These are phyloP conservation scores for Musa beccarii DNA, from an alignment of 176 grass and related monocot species.

Conservation along the genomic window DNA sequence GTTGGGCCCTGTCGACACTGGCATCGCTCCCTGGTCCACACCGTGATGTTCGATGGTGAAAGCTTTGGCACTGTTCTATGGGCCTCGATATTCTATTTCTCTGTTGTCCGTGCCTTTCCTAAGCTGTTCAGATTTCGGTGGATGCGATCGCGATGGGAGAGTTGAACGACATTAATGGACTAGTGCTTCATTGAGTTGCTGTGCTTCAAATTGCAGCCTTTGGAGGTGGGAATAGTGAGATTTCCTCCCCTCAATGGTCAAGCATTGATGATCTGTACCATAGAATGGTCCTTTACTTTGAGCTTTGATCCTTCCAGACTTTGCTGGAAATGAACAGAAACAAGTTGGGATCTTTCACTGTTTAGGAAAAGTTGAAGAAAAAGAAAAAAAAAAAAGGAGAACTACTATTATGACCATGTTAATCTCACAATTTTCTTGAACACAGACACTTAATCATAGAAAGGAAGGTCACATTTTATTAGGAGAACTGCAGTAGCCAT, in stretches of 20 bases:
- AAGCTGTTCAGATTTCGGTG: constrained; percentile 27
- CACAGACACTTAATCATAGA: no score
- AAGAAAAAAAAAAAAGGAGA: no score
- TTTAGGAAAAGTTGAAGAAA: no score
- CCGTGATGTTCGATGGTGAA: constrained; percentile 14
- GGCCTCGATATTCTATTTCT: constrained; percentile 23
- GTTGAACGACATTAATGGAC: constrained; percentile 6
- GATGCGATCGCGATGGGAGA: constrained; percentile 15
- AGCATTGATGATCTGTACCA: background rate
- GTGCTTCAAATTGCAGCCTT: background rate
- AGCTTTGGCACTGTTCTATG: constrained; percentile 11
- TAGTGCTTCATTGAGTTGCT: background rate
- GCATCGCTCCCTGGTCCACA: constrained; percentile 14
- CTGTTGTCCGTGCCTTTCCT: constrained; percentile 21
- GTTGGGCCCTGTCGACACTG: background rate
- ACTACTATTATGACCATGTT: no score
- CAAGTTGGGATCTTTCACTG: no score
- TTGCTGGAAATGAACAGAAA: no score
- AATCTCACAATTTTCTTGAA: no score
- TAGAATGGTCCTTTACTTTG: no score
- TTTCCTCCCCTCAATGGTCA: constrained; percentile 2
- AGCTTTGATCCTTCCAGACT: background rate
- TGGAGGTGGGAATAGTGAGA: background rate
- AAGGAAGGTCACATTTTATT: no score
- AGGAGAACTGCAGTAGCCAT: no score